Evolutionary conservation across 169 alveolate species (phyloP).

Genomic region (Cryptosporidium sp.): DNA sequence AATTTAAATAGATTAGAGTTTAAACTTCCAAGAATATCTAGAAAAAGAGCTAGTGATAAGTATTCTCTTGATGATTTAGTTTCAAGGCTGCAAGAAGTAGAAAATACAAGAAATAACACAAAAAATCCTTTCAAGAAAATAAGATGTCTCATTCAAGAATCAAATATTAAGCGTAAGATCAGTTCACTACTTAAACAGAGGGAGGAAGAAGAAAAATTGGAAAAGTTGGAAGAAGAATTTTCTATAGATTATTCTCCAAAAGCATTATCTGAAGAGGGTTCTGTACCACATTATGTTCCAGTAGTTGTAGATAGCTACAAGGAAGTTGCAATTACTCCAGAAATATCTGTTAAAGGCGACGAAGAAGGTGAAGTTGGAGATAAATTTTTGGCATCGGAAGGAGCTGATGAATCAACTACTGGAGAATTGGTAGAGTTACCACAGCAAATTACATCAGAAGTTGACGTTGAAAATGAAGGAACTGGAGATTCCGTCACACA

Average conservation of each 20-base stretch:
- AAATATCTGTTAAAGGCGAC: neutral
- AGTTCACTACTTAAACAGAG: neutral
- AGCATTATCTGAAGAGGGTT: conserved; percentile 24
- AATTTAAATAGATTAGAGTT: neutral
- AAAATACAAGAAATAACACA: neutral
- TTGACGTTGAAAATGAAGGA: neutral
- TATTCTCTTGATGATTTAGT: neutral
- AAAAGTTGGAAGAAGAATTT: conserved; percentile 46
- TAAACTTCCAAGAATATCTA: neutral
- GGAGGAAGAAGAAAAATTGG: conserved; percentile 25
- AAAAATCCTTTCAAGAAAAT: conserved; percentile 61
- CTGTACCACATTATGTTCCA: neutral
- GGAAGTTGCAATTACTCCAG: neutral
- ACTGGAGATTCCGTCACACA: neutral
- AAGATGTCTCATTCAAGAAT: conserved; percentile 4
- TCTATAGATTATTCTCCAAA: conserved; percentile 57
- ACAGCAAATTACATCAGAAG: neutral
- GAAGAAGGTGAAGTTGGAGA: too few relatives aligned
- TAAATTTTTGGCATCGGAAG: neutral
- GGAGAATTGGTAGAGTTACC: neutral
- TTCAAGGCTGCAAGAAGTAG: neutral
- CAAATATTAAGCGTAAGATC: neutral
- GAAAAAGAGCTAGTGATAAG: neutral
- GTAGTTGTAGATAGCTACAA: neutral
- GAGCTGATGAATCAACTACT: neutral